Evolutionary conservation across 495 filamentous ascomycete genomes (phyloP).

Genomic region (Amniculicola lignicola): DNA sequence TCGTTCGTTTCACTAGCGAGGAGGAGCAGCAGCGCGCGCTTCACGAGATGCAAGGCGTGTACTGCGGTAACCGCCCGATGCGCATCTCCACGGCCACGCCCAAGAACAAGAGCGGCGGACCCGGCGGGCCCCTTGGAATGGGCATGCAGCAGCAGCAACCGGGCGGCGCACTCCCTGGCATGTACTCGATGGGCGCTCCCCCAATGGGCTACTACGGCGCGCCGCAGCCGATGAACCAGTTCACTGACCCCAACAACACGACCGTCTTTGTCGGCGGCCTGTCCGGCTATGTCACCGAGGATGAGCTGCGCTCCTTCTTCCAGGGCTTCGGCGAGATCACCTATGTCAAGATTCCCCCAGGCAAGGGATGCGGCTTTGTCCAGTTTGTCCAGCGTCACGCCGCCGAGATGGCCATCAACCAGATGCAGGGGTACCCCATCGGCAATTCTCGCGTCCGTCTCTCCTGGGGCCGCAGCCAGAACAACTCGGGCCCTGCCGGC

Average conservation of each 20-base stretch:
- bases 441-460: constrained; percentile 97
- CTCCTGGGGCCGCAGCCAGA: constrained; percentile 96
- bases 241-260: constrained; percentile 99
- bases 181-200: constrained; percentile 70
- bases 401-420: constrained; percentile 99
- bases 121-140: constrained; percentile 55
- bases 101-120: constrained; percentile 78
- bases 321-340: constrained; percentile 99
- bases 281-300: constrained; percentile 97
- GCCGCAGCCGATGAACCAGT: constrained; percentile 98
- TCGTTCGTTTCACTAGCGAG: constrained; percentile 95
- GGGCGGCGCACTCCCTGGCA: constrained; percentile 46
- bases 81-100: constrained; percentile 96
- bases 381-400: constrained; percentile 99
- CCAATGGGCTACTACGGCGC: constrained; percentile 67
- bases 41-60: constrained; percentile 98
- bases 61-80: constrained; percentile 98
- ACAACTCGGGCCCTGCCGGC: constrained; percentile 96
- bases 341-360: constrained; percentile 99
- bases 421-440: constrained; percentile 99
- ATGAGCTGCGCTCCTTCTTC: constrained; percentile 99
- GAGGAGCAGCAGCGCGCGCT: constrained; percentile 91
- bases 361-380: constrained; percentile 98
- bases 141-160: constrained; percentile 39
- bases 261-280: constrained; percentile 98